Evolutionary conservation across 352 stramenopile genomes (phyloP).

Genomic region (Elongisporangium undulatum): DNA sequence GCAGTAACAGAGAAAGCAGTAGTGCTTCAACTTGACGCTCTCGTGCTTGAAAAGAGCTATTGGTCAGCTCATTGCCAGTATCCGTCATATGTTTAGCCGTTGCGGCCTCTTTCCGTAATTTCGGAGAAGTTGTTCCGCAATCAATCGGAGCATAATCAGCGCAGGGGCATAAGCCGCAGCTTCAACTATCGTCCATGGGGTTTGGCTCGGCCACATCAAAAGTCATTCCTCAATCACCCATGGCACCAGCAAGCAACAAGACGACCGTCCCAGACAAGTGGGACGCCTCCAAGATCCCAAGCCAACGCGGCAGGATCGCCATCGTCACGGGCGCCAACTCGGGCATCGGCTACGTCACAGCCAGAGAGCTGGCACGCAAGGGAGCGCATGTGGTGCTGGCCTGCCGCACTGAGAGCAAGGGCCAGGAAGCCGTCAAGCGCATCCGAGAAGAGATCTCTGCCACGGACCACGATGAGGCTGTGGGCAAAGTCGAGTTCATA

Average conservation of each 20-base stretch:
- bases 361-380: slow-evolving; percentile 1
- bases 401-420: slow-evolving; percentile 5
- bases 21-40: no score
- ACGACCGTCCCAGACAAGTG: background rate
- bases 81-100: no score
- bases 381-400: slow-evolving; percentile 7
- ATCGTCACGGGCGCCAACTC: slow-evolving; percentile 6
- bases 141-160: no score
- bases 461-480: background rate
- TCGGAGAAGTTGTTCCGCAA: no score
- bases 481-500: slow-evolving; percentile 43
- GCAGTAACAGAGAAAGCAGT: no score
- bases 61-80: no score
- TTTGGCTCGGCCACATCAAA: no score
- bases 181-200: no score
- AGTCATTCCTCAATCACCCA: no score
- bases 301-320: background rate
- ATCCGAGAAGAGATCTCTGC: slow-evolving; percentile 10
- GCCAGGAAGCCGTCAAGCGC: slow-evolving; percentile 15
- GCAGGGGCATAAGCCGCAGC: no score
- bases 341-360: slow-evolving; percentile 5
- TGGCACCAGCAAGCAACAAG: background rate
- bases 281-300: slow-evolving; percentile 1
- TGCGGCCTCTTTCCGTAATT: no score
- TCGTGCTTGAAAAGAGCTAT: no score